Evolutionary conservation across 441 rosid species (phyloP).

Genomic region (Pelargonium myrrhifolium): DNA sequence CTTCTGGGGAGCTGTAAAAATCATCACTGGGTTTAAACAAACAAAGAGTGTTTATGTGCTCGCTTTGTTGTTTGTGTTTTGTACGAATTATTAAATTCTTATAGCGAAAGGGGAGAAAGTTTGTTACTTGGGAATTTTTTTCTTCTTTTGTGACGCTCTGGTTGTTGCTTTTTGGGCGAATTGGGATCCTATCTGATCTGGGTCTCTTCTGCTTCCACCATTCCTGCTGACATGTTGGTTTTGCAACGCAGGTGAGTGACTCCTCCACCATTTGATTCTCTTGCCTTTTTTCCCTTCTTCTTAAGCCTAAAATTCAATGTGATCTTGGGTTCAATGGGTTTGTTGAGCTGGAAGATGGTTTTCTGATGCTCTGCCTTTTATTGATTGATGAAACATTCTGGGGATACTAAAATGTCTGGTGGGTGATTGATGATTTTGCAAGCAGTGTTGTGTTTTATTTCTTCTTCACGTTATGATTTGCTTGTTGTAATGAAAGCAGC

Average conservation of each 20-base stretch:
- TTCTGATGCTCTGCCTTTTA: slow-evolving; percentile 20
- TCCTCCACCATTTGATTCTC: slow-evolving; percentile 27
- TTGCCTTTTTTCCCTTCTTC: slow-evolving; percentile 9
- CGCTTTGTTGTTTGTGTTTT: slow-evolving; percentile 13
- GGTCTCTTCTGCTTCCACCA: slow-evolving; percentile 33
- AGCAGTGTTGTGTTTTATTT: slow-evolving; percentile 6
- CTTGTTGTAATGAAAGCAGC: background rate
- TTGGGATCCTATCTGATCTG: slow-evolving; percentile 53
- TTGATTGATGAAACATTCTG: slow-evolving; percentile 25
- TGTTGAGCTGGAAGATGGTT: slow-evolving; percentile 30
- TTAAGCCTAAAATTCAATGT: slow-evolving; percentile 21
- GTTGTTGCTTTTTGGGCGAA: slow-evolving; percentile 26
- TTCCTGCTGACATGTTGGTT: slow-evolving; percentile 25
- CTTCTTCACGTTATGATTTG: background rate
- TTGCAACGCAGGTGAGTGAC: slow-evolving; percentile 34
- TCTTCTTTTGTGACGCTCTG: slow-evolving; percentile 14
- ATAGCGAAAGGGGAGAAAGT: slow-evolving; percentile 10
- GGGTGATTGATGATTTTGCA: slow-evolving; percentile 21
- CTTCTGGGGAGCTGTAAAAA: background rate
- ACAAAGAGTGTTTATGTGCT: slow-evolving; percentile 20
- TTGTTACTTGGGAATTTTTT: slow-evolving; percentile 16
- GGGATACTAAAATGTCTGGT: slow-evolving; percentile 32
- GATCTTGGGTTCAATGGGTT: slow-evolving; percentile 28
- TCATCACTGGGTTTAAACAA: slow-evolving; percentile 14
- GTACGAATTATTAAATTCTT: slow-evolving; percentile 15